Conservation (phyloP, 129 eudicot genomes). For the Flaveria ramosissima region DNA sequence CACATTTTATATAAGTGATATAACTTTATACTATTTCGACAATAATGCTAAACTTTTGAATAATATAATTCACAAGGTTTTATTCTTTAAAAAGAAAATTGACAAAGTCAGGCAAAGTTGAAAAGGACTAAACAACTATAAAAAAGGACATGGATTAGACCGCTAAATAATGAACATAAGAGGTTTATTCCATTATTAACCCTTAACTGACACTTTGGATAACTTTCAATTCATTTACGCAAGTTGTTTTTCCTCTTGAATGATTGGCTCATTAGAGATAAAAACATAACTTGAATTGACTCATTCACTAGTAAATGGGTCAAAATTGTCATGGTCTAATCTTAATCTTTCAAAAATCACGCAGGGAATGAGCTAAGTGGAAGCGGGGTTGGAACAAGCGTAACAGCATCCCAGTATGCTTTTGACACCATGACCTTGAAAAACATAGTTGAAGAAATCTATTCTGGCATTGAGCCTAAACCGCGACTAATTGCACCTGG, state of each 20-base stretch:
- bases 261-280: not conserved
- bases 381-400: conserved; percentile 69
- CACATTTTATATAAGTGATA: too few relatives aligned
- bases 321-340: not conserved
- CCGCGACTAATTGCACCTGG: conserved; percentile 83
- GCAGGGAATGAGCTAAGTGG: conserved; percentile 89
- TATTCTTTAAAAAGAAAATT: not conserved
- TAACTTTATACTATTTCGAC: not conserved
- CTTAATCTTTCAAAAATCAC: conserved; percentile 15
- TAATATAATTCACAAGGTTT: not conserved
- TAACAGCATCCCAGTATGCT: conserved; percentile 69
- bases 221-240: not conserved
- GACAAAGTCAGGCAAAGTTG: not conserved
- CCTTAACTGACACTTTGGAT: not conserved
- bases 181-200: not conserved
- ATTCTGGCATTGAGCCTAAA: conserved; percentile 46
- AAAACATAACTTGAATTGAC: not conserved
- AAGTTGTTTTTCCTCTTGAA: not conserved
- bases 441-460: conserved; percentile 57
- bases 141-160: not conserved
- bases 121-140: too few relatives aligned
- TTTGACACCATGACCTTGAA: conserved; percentile 49
- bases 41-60: not conserved
- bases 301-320: not conserved
- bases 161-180: not conserved